phyloP scores from a whole-genome alignment of 768 basidiomycete genomes.

The Nidula microcarpa region DNA sequence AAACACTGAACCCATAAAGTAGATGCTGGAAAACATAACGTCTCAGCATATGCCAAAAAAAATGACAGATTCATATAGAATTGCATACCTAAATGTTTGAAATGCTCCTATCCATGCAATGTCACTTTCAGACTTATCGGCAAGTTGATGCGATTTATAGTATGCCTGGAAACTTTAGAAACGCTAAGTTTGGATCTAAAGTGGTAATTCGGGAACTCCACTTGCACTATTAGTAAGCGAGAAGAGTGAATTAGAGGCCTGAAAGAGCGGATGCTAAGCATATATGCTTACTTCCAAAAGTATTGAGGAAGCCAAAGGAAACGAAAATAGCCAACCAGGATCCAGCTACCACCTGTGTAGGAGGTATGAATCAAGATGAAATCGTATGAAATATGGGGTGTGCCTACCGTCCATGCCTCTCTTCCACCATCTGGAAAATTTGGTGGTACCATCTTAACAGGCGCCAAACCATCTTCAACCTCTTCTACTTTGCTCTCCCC shows the following conservation, averaged over 20 bases:
- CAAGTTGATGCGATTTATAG: slow-evolving; percentile 14
- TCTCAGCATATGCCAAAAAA: background rate
- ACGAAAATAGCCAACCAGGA: slow-evolving; percentile 12
- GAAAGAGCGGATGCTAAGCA: no score
- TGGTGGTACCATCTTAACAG: background rate
- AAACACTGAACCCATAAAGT: slow-evolving; percentile 11
- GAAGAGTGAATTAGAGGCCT: no score
- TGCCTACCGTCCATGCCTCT: slow-evolving; percentile 10
- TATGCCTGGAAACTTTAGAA: slow-evolving; percentile 14
- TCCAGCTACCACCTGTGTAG: slow-evolving; percentile 4
- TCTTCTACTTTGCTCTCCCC: no score
- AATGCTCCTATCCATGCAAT: slow-evolving; percentile 21
- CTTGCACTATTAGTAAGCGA: no score
- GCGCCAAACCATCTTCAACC: no score
- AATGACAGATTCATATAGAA: background rate
- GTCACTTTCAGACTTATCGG: slow-evolving; percentile 11
- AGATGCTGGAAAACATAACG: slow-evolving; percentile 4
- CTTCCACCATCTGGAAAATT: slow-evolving; percentile 11
- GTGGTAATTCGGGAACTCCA: background rate
- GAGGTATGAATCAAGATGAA: background rate
- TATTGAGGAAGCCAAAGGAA: slow-evolving; percentile 12
- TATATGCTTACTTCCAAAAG: slow-evolving; percentile 9
- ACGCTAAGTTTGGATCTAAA: background rate
- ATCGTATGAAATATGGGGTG: background rate
- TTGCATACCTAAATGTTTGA: slow-evolving; percentile 12